Evolutionary conservation across 352 stramenopile species (phyloP), one percentile per base, ranked within the genome.

Genomic region (Globisporangium emineosum): DNA sequence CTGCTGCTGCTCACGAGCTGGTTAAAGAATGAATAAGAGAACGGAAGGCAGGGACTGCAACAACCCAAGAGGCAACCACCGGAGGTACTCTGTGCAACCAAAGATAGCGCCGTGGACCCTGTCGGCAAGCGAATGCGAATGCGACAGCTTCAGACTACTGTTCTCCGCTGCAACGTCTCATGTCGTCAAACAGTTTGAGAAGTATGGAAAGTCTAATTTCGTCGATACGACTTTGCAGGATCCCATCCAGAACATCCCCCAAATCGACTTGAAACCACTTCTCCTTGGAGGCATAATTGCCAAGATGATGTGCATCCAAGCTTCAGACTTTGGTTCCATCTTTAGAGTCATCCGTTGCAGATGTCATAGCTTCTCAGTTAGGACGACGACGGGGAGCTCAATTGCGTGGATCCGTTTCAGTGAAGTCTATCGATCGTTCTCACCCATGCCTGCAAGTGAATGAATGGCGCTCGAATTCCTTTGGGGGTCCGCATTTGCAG

Each of bases 181-280:
- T 55, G 25, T 55, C 49, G 49, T 55, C 49, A 35, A 13, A 21
- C 47, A 53, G 21, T 21, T 35, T 25, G 25, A 55, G 25, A 55
- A 33, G 13, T 5, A 25, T 35, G 23, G 49, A 55, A 55, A 27
- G 49, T 33, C 49, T 55, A 55, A 35, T 55, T 33, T 27, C 30
- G 49, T 27, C 21, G 27, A 15, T 9, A 17, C 19, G 49, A 32
- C 25, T 55, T 33, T 35, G 49, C 49, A 35, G 23, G 17, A 55
- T 55, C 49, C 25, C 49, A 55, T 1, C 49, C 6, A 53, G 13
- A 17, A 25, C 25, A n/a, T 21, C 45, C n/a, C 3, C 19, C 47
- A 53, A 42, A 12, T 32, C 15, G 27, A 17, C 47, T 53, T 7
- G 47, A 53, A 53, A 30, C 47, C 10, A 2, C 47, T 30, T 53